A percentile compares a stretch with the other conserved stretches of the same genome.
Conservation (phyloP, 148 eudicot genomes). For the Agrostemma githago region DNA sequence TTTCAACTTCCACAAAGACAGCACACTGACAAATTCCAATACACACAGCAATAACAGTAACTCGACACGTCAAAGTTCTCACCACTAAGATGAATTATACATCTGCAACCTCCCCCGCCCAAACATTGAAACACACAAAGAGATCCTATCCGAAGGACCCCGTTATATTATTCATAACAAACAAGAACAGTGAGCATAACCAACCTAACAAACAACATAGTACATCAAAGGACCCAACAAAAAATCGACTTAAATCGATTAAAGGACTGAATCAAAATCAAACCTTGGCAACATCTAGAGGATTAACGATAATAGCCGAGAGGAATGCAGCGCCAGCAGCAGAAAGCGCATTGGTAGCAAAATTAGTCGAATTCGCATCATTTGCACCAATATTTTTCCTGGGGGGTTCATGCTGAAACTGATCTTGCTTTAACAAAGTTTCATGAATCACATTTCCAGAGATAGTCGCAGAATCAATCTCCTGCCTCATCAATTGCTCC, state of each 20-base stretch:
- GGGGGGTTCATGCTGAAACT: conserved; percentile 17
- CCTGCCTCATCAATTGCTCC: conserved; percentile 28
- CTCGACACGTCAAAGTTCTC: neutral
- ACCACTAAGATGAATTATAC: neutral
- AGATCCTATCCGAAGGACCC: neutral
- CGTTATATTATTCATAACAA: neutral
- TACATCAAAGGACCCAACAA: neutral
- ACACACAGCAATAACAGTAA: neutral
- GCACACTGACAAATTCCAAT: neutral
- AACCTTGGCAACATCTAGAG: conserved; percentile 96
- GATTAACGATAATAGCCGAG: conserved; percentile 85
- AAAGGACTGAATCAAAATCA: neutral
- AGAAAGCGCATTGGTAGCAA: conserved; percentile 61
- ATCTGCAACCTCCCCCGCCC: neutral
- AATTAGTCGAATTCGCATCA: conserved; percentile 33
- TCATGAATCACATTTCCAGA: conserved; percentile 28
- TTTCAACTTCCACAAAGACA: neutral
- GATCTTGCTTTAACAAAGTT: conserved; percentile 11
- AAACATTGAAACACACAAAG: neutral
- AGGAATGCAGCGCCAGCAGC: conserved; percentile 94
- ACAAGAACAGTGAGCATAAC: neutral
- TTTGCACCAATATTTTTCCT: conserved; percentile 13
- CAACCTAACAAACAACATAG: neutral
- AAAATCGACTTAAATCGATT: neutral
- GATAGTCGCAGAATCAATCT: conserved; percentile 18